Evolutionary conservation across 352 stramenopile species (phyloP), one percentile per base, ranked within the genome.

Genomic region (Phytophthora colocasiae): DNA sequence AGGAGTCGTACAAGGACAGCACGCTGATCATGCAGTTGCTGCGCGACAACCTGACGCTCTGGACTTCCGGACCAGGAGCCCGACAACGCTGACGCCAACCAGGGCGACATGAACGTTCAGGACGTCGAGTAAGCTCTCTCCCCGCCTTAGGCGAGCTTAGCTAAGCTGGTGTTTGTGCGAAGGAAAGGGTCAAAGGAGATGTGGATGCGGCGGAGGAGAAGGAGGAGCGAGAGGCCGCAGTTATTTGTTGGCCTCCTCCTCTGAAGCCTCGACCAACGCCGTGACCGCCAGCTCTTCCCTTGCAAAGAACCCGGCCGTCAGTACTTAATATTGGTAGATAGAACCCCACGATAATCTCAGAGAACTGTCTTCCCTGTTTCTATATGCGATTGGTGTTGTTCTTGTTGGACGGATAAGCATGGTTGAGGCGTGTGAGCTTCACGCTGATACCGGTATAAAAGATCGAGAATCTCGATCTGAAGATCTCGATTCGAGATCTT

Each of bases 1-100:
- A 99, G 70, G 97, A 99, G 80, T 97, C 87, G 45, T 99, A 99
- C 92, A 99, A 99, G 92, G 98, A 99, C 80, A 98, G 91, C 39
- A 99, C 97, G 38, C 85, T 99, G 50, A 99, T 99, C 81, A 99
- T 99, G 97, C 98, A 99, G 90, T 82, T 99, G 58, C 85, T 99
- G 55, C 93, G 98, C 62, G 97, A 99, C 86, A 99, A 99, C 93
- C 84, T 99, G 40, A 99, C 98, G 17, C 83, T 99, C 48, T 99
- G 97, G 98, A 99, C 97, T 27, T 98, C n/a, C 87, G 55, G 98
- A 99, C 78, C 96, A 98, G 74, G 94, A 97, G 58, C 80, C 82
- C 6, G 82, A 91, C 71, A 89, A 79, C 47, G 95, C 96, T 45
- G 83, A 93, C 43, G 92, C 89, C 65, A 97, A 97, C 64, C 93